Percentiles rank a stretch among this genome's conserved stretches.
phyloP scores from a whole-genome alignment of 805 yeast genomes.

The Aciculoconidium aculeatum region DNA sequence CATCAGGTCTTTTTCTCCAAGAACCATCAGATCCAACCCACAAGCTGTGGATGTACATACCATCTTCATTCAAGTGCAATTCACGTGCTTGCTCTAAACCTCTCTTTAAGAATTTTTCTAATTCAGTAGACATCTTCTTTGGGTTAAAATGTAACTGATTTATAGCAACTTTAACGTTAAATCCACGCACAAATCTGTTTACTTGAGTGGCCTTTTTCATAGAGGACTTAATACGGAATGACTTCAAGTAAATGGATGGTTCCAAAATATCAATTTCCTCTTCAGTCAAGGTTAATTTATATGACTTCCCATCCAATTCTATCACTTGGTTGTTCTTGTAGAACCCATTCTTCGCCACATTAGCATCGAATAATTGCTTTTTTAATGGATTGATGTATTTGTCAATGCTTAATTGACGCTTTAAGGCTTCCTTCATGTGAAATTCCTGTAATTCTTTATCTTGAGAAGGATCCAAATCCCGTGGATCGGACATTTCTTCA shows the following conservation, averaged over 20 bases:
- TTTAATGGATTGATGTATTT: constrained; percentile 69
- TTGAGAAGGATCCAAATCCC: constrained; percentile 21
- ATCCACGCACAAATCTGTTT: constrained; percentile 66
- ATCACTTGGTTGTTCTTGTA: constrained; percentile 59
- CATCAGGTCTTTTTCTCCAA: constrained; percentile 65
- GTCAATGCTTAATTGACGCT: constrained; percentile 43
- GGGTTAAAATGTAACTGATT: constrained; percentile 87
- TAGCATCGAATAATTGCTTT: constrained; percentile 53
- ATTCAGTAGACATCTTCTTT: constrained; percentile 72
- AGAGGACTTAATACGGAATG: constrained; percentile 80
- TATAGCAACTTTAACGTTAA: constrained; percentile 72
- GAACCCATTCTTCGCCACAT: constrained; percentile 58
- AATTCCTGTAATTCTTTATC: constrained; percentile 43
- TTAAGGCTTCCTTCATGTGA: constrained; percentile 38
- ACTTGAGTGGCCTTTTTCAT: constrained; percentile 82
- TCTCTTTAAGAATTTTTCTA: constrained; percentile 65
- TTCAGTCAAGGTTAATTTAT: constrained; percentile 50
- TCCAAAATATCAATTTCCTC: constrained; percentile 75
- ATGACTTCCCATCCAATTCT: constrained; percentile 37
- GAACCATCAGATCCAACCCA: constrained; percentile 92
- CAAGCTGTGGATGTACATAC: constrained; percentile 66
- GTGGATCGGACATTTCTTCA: constrained; percentile 6
- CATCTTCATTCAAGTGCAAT: constrained; percentile 53
- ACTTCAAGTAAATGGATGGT: constrained; percentile 79
- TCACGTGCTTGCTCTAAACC: constrained; percentile 66